phyloP scores from a whole-genome alignment of 1,284 basidiomycete genomes.

The Pyrrhoderma lamaoense region DNA sequence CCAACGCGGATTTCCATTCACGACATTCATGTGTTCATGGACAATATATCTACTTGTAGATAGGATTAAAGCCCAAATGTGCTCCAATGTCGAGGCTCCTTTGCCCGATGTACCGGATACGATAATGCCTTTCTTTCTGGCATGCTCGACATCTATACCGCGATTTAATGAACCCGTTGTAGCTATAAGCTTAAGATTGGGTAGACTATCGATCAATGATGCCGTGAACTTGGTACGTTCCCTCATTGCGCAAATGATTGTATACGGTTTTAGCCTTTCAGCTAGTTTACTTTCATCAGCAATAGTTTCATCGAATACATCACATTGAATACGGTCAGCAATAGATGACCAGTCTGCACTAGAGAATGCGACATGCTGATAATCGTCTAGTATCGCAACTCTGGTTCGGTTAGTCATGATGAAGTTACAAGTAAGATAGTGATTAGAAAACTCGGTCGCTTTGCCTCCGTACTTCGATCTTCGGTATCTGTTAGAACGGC shows the following conservation, averaged over 20 bases:
- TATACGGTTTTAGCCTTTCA: constrained; percentile 41
- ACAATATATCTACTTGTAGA: constrained; percentile 46
- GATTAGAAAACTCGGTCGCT: neutral
- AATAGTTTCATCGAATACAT: constrained; percentile 47
- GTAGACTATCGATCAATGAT: constrained; percentile 44
- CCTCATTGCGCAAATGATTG: constrained; percentile 60
- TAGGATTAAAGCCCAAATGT: constrained; percentile 62
- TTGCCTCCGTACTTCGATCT: neutral
- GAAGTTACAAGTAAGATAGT: neutral
- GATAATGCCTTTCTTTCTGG: constrained; percentile 42
- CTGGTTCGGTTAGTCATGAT: constrained; percentile 21
- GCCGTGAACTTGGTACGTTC: constrained; percentile 54
- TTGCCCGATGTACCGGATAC: constrained; percentile 48
- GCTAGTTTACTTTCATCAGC: constrained; percentile 43
- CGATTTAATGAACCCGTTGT: constrained; percentile 49
- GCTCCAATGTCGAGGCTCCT: constrained; percentile 43
- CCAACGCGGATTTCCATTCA: constrained; percentile 33
- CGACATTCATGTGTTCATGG: constrained; percentile 40
- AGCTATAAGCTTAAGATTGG: constrained; percentile 50
- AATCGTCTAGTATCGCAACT: constrained; percentile 58
- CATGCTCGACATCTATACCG: constrained; percentile 43
- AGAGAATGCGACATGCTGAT: constrained; percentile 44
- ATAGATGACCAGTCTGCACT: constrained; percentile 47
- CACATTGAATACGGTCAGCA: constrained; percentile 32
- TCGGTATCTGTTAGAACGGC: too few species aligned